Evolutionary conservation across 2,329 filamentous ascomycete species (phyloP).

Genomic region (Paraphaeosphaeria minitans): DNA sequence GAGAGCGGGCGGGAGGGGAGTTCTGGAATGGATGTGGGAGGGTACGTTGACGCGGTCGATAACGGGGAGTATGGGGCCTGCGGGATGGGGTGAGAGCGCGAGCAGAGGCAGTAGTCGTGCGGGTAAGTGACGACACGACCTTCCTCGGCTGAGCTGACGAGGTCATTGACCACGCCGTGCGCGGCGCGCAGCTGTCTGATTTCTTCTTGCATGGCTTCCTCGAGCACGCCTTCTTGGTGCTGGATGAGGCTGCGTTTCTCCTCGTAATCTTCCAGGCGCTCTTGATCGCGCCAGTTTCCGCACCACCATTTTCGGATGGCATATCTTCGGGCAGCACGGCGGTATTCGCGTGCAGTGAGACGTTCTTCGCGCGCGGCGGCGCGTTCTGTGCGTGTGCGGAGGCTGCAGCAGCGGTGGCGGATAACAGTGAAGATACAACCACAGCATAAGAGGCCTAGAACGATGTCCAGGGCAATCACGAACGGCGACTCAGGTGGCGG

Average conservation of each 20-base stretch:
- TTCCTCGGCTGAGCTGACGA: conserved; percentile 50
- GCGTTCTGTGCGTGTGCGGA: conserved; percentile 58
- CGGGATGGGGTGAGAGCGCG: conserved; percentile 16
- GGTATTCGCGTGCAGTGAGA: conserved; percentile 57
- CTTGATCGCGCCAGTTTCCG: conserved; percentile 39
- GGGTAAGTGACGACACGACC: conserved; percentile 26
- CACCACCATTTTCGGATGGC: conserved; percentile 59
- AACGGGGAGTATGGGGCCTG: conserved; percentile 30
- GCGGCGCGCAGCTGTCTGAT: conserved; percentile 59
- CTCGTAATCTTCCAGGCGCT: conserved; percentile 52
- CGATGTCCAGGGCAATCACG: conserved; percentile 50
- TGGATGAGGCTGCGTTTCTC: conserved; percentile 58
- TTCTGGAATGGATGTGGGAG: conserved; percentile 35
- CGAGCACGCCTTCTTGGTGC: conserved; percentile 53
- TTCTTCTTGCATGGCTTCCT: conserved; percentile 50
- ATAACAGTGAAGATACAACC: conserved; percentile 52
- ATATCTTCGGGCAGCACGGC: conserved; percentile 58
- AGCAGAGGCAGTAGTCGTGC: conserved; percentile 27
- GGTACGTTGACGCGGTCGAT: conserved; percentile 39
- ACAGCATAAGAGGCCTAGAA: conserved; percentile 53
- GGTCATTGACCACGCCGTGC: conserved; percentile 58
- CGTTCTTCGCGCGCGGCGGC: conserved; percentile 61
- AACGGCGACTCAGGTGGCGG: conserved; percentile 33
- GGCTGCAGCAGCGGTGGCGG: conserved; percentile 55
- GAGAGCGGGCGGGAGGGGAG: conserved; percentile 43